phyloP scores from a whole-genome alignment of 345 rosid species.

The Boechera retrofracta region DNA sequence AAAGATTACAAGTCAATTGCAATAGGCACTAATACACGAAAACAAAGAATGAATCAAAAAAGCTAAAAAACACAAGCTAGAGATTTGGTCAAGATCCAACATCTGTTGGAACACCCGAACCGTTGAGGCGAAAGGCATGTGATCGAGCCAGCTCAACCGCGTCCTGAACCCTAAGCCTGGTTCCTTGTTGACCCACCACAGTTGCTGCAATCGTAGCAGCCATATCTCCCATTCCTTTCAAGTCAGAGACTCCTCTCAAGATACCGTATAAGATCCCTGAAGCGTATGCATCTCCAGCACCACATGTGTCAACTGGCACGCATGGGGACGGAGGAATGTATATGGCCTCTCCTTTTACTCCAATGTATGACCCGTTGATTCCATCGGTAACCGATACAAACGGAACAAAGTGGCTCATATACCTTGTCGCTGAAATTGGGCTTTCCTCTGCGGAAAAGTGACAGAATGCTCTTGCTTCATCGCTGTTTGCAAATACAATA shows the following conservation, averaged over 20 bases:
- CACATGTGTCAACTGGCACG: slow-evolving; percentile 81
- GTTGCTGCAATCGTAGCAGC: slow-evolving; percentile 93
- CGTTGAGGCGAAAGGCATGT: slow-evolving; percentile 53
- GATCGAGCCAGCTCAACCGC: slow-evolving; percentile 72
- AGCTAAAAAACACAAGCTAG: slow-evolving; percentile 53
- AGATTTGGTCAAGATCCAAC: slow-evolving; percentile 67
- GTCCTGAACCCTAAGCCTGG: slow-evolving; percentile 80
- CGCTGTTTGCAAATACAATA: slow-evolving; percentile 82
- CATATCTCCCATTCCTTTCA: slow-evolving; percentile 80
- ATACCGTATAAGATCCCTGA: slow-evolving; percentile 87
- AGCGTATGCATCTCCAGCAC: slow-evolving; percentile 96
- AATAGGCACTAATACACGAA: slow-evolving; percentile 22
- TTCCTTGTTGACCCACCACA: slow-evolving; percentile 90
- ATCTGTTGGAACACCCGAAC: slow-evolving; percentile 56
- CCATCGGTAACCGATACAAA: slow-evolving; percentile 91
- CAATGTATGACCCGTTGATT: slow-evolving; percentile 83
- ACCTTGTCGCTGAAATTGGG: slow-evolving; percentile 75
- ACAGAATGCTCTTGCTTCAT: slow-evolving; percentile 88
- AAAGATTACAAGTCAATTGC: slow-evolving; percentile 27
- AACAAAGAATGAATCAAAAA: slow-evolving; percentile 38
- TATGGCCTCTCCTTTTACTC: slow-evolving; percentile 94
- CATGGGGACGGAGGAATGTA: slow-evolving; percentile 87
- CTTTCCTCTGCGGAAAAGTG: slow-evolving; percentile 76
- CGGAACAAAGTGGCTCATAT: slow-evolving; percentile 90
- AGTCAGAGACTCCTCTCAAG: slow-evolving; percentile 70